These are phyloP conservation scores for Talaromyces sp. DNA, from an alignment of 2,329 filamentous ascomycete species.

Conservation along the genomic window DNA sequence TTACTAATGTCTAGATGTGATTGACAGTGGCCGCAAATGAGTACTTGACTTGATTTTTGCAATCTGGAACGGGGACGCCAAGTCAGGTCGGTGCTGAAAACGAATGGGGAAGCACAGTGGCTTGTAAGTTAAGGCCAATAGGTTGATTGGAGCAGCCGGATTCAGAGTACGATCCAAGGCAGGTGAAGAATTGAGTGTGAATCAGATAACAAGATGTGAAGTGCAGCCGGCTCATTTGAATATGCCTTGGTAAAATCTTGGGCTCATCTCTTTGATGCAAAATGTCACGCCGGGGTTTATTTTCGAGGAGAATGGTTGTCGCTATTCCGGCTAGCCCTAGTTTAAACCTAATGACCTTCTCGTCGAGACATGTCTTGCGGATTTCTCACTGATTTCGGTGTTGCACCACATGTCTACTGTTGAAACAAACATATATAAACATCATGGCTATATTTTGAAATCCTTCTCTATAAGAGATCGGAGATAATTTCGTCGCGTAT, in stretches of 20 bases:
- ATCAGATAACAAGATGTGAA: background rate
- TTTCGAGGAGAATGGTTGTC: background rate
- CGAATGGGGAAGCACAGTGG: too few relatives aligned
- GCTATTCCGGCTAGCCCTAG: background rate
- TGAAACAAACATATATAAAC: too few relatives aligned
- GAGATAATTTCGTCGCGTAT: conserved; percentile 67
- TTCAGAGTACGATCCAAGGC: background rate
- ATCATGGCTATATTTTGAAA: background rate
- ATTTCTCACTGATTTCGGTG: conserved; percentile 77
- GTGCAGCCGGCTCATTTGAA: background rate
- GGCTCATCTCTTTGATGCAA: background rate
- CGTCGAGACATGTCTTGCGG: conserved; percentile 65
- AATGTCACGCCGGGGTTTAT: background rate
- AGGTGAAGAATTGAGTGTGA: background rate
- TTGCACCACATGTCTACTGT: background rate
- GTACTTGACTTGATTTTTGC: too few relatives aligned
- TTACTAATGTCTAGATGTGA: too few relatives aligned
- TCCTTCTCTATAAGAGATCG: conserved; percentile 47
- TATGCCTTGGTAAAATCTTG: background rate
- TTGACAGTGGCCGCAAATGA: too few relatives aligned
- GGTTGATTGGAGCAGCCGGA: background rate
- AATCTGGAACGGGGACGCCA: too few relatives aligned
- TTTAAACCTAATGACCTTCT: background rate
- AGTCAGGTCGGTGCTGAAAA: too few relatives aligned
- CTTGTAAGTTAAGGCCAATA: too few relatives aligned